Evolutionary conservation across 2,329 filamentous ascomycete genomes (phyloP).

Genomic region (Colletotrichum tofieldiae): DNA sequence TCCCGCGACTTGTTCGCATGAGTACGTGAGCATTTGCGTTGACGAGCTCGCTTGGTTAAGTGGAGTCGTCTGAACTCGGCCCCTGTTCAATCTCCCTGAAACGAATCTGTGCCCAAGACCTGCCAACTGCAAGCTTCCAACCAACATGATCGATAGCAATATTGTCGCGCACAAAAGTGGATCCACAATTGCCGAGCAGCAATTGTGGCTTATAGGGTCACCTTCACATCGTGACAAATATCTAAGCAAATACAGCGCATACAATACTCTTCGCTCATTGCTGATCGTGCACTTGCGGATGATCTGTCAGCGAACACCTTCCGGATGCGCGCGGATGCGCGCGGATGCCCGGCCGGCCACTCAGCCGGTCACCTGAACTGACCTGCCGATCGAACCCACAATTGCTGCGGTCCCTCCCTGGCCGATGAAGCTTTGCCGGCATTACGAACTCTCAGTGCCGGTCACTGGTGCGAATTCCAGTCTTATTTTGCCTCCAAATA

Average conservation of each 20-base stretch:
- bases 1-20: too few relatives aligned
- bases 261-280: not conserved
- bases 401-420: too few relatives aligned
- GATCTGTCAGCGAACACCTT: too few relatives aligned
- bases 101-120: not conserved
- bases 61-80: constrained; percentile 12
- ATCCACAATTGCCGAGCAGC: too few relatives aligned
- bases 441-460: not conserved
- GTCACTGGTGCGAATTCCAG: constrained; percentile 5
- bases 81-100: constrained; percentile 32
- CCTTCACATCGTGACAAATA: too few relatives aligned
- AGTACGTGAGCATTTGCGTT: too few relatives aligned
- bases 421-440: not conserved
- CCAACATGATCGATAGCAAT: constrained; percentile 1
- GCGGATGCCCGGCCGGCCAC: not conserved
- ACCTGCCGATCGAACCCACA: constrained; percentile 7
- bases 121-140: not conserved
- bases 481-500: not conserved
- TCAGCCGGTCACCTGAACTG: constrained; percentile 17
- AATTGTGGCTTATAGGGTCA: too few relatives aligned
- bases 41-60: not conserved
- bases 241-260: not conserved
- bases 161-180: too few relatives aligned
- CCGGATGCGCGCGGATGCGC: not conserved
- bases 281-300: not conserved